Percentiles rank a stretch among this genome's conserved stretches.
Conservation (phyloP, 2,329 filamentous ascomycete genomes). For the Clonostachys byssicola region DNA sequence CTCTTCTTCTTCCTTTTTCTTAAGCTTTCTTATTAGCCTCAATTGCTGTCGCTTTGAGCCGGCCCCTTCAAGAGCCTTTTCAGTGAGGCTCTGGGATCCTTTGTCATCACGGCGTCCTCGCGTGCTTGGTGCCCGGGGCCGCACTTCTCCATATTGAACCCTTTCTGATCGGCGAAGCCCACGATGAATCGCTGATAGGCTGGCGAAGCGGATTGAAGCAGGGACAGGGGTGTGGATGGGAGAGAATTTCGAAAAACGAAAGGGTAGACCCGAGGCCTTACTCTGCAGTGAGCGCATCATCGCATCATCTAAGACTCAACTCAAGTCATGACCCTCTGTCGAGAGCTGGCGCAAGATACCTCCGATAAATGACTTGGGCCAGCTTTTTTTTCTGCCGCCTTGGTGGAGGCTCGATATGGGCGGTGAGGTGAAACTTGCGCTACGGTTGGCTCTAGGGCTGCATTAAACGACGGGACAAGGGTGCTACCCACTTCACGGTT, state of each 20-base stretch:
- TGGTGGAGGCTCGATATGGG: too few species aligned
- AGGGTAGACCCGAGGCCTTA: conserved; percentile 10
- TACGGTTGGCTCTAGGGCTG: too few species aligned
- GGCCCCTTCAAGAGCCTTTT: not conserved
- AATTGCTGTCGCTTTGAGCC: conserved; percentile 23
- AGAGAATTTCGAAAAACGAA: not conserved
- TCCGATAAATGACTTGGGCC: too few species aligned
- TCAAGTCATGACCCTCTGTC: too few species aligned
- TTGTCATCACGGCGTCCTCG: not conserved
- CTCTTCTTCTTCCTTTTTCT: conserved; percentile 22
- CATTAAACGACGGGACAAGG: too few species aligned
- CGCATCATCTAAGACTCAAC: conserved; percentile 8
- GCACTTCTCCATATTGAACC: conserved; percentile 16
- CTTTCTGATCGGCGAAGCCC: conserved; percentile 52
- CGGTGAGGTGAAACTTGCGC: too few species aligned
- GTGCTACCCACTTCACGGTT: too few species aligned
- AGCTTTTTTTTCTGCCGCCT: too few species aligned
- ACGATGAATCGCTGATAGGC: conserved; percentile 64
- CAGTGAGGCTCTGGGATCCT: conserved; percentile 3
- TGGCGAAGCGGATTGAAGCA: conserved; percentile 16
- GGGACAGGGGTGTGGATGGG: not conserved
- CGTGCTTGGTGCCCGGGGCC: not conserved
- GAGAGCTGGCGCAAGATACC: too few species aligned
- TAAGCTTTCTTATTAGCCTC: conserved; percentile 38
- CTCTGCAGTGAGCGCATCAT: conserved; percentile 18